These are phyloP conservation scores for Phytopythium vexans DNA, from an alignment of 352 stramenopile species.

Conservation along the genomic window DNA sequence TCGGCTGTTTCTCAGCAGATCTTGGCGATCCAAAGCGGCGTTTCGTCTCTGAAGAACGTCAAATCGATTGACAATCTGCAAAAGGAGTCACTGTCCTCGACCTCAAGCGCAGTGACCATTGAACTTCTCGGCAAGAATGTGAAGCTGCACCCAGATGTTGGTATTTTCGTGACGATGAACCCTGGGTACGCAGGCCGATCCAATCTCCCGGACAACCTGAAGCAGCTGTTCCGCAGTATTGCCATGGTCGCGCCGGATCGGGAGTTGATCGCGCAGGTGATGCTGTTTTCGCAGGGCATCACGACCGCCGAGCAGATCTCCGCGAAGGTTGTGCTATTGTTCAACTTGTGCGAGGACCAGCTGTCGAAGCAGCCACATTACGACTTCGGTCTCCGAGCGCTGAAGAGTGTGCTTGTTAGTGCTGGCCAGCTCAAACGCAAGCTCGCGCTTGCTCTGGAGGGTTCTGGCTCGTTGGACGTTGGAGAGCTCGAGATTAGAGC, in stretches of 20 bases:
- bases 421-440: slow-evolving; percentile 98
- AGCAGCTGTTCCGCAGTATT: slow-evolving; percentile 99
- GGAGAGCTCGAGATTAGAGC: slow-evolving; percentile 91
- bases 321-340: slow-evolving; percentile 97
- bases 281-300: slow-evolving; percentile 99
- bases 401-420: slow-evolving; percentile 99
- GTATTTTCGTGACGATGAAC: slow-evolving; percentile 99
- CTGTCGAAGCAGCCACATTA: slow-evolving; percentile 99
- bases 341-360: slow-evolving; percentile 97
- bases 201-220: slow-evolving; percentile 98
- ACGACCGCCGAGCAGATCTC: slow-evolving; percentile 96
- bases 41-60: slow-evolving; percentile 82
- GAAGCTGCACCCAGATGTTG: slow-evolving; percentile 95
- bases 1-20: slow-evolving; percentile 99
- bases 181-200: slow-evolving; percentile 98
- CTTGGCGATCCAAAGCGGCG: slow-evolving; percentile 97
- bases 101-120: slow-evolving; percentile 61
- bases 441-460: slow-evolving; percentile 49
- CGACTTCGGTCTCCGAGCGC: slow-evolving; percentile 98
- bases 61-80: slow-evolving; percentile 25
- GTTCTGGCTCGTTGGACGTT: slow-evolving; percentile 27
- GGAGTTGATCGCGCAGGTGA: slow-evolving; percentile 99
- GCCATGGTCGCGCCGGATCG: slow-evolving; percentile 99
- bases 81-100: slow-evolving; percentile 5
- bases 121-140: slow-evolving; percentile 96